phyloP scores from a whole-genome alignment of 2,329 filamentous ascomycete genomes.

The Xylariaceae sp. region DNA sequence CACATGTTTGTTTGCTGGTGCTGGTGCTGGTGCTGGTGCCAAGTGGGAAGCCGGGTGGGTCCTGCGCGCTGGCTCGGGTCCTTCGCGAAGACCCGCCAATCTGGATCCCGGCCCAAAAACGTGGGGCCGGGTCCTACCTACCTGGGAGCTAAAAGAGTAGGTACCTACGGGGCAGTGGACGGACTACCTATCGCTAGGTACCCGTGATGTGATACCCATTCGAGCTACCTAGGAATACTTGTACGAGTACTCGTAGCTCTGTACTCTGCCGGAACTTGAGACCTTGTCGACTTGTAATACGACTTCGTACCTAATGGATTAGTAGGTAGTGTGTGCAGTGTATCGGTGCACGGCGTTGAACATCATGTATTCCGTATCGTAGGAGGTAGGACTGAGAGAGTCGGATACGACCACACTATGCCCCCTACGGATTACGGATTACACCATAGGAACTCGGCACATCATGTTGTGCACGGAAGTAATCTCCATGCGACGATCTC shows the following conservation, averaged over 20 bases:
- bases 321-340: not conserved
- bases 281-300: too few species aligned
- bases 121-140: conserved; percentile 5
- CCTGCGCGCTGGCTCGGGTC: not conserved
- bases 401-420: not conserved
- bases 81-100: conserved; percentile 10
- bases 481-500: not conserved
- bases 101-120: conserved; percentile 7
- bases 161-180: not conserved
- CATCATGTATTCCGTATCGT: not conserved
- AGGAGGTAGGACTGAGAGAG: not conserved
- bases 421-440: too few species aligned
- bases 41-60: not conserved
- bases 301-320: not conserved
- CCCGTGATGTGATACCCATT: too few species aligned
- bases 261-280: too few species aligned
- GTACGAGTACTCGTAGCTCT: too few species aligned
- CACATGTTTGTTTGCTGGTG: conserved; percentile 5
- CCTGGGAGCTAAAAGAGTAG: not conserved
- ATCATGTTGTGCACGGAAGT: not conserved
- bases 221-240: too few species aligned
- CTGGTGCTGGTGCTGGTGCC: not conserved
- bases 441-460: not conserved
- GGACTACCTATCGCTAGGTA: not conserved
- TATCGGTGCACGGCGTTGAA: not conserved